Percentiles rank a stretch among this genome's conserved stretches.
These are phyloP conservation scores for Chlamydomonas asymmetrica DNA, from an alignment of 139 green algal species.

Conservation along the genomic window DNA sequence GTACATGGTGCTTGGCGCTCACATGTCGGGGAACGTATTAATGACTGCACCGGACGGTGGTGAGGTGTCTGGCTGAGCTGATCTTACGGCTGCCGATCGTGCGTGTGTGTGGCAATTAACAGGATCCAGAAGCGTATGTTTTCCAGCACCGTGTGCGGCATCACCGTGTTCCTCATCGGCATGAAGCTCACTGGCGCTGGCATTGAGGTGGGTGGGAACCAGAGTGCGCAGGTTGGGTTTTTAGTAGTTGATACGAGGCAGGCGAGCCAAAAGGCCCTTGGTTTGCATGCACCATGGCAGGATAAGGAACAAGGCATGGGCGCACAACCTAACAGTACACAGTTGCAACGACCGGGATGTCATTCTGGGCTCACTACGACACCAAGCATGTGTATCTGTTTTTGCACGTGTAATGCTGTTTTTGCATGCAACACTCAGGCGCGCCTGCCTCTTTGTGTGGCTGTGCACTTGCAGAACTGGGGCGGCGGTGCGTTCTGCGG, in stretches of 20 bases:
- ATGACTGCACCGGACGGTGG: neutral
- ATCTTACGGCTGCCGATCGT: neutral
- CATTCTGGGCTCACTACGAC: too few species aligned
- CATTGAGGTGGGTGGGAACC: constrained; percentile 46
- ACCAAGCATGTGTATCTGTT: too few species aligned
- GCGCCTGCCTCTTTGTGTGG: neutral
- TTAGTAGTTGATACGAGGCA: neutral
- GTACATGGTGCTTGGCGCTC: neutral
- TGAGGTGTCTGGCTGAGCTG: neutral
- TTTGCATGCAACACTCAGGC: too few species aligned
- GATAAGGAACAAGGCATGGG: too few species aligned
- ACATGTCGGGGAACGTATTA: neutral
- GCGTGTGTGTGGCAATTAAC: neutral
- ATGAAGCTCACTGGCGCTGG: constrained; percentile 54
- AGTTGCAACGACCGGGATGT: too few species aligned
- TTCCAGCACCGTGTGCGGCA: constrained; percentile 66
- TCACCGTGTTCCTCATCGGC: constrained; percentile 73
- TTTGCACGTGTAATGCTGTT: too few species aligned
- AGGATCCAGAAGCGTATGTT: constrained; percentile 57
- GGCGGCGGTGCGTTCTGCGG: constrained; percentile 74
- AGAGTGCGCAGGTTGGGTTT: neutral
- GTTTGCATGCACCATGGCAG: too few species aligned
- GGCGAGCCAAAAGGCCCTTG: too few species aligned
- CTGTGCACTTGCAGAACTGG: constrained; percentile 47
- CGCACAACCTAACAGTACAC: too few species aligned